Evolutionary conservation across 371 early-diverging fungal species (phyloP).

Genomic region (Conidiobolus coronatus): DNA sequence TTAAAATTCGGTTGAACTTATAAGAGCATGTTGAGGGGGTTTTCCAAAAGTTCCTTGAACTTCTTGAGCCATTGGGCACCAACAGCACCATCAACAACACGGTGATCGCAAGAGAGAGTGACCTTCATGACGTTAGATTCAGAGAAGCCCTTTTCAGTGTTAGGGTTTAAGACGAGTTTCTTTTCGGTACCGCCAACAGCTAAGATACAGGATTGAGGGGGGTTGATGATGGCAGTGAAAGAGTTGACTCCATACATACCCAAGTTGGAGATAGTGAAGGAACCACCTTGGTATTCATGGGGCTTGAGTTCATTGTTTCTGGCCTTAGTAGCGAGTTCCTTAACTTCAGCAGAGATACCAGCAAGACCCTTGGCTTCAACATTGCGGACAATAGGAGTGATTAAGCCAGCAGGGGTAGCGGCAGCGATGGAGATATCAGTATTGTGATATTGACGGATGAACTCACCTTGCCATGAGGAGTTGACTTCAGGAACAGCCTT

Average conservation of each 20-base stretch:
- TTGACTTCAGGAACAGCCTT: slow-evolving; percentile 90
- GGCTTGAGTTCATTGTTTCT: slow-evolving; percentile 75
- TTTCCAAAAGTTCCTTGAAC: slow-evolving; percentile 86
- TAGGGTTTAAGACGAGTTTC: slow-evolving; percentile 56
- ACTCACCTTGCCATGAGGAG: slow-evolving; percentile 82
- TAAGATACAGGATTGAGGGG: slow-evolving; percentile 85
- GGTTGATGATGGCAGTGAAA: slow-evolving; percentile 96
- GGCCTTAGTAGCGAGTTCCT: slow-evolving; percentile 69
- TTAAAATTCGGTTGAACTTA: slow-evolving; percentile 14
- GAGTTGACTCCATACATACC: slow-evolving; percentile 90
- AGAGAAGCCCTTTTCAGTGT: slow-evolving; percentile 5
- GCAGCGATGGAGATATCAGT: slow-evolving; percentile 92
- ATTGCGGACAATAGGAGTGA: slow-evolving; percentile 80
- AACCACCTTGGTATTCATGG: slow-evolving; percentile 91
- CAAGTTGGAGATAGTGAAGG: slow-evolving; percentile 94
- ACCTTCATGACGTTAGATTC: slow-evolving; percentile 34
- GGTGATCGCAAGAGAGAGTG: slow-evolving; percentile 84
- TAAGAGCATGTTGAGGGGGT: slow-evolving; percentile 84
- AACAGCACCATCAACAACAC: slow-evolving; percentile 92
- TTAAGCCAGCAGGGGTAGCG: slow-evolving; percentile 83
- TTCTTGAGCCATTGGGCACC: slow-evolving; percentile 80
- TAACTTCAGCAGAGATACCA: slow-evolving; percentile 61
- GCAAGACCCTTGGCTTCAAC: slow-evolving; percentile 75
- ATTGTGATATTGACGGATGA: slow-evolving; percentile 78
- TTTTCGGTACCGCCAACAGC: slow-evolving; percentile 74